Evolutionary conservation across 768 basidiomycete genomes (phyloP).

Genomic region (Vishniacozyma victoriae): DNA sequence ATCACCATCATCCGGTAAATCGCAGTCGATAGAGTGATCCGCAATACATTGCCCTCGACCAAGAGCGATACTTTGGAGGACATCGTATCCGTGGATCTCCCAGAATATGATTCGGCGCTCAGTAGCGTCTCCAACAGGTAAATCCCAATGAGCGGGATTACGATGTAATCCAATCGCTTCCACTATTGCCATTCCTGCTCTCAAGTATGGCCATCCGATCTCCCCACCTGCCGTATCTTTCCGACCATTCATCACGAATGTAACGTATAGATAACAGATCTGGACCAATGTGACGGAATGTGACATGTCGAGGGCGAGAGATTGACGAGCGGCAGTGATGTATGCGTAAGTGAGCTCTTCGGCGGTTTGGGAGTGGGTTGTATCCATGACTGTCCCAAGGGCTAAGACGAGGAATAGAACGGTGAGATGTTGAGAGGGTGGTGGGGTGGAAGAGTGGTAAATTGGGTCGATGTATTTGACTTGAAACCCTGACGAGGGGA

Average conservation of each 20-base stretch:
- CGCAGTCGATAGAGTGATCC: conserved; percentile 11
- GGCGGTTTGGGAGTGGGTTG: conserved; percentile 7
- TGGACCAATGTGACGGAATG: conserved; percentile 17
- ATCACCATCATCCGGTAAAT: conserved; percentile 7
- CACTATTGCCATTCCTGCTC: conserved; percentile 18
- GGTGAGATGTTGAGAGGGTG: conserved; percentile 9
- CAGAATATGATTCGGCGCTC: conserved; percentile 19
- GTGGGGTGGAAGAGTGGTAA: conserved; percentile 1
- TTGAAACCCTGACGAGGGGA: conserved; percentile 9
- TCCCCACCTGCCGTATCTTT: conserved; percentile 11
- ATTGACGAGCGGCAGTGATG: conserved; percentile 10
- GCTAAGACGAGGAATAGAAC: conserved; percentile 11
- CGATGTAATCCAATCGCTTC: conserved; percentile 21
- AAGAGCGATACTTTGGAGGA: conserved; percentile 10
- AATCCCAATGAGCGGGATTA: conserved; percentile 10
- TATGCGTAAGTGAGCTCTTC: conserved; percentile 1
- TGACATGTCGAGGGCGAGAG: conserved; percentile 9
- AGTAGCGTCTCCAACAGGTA: conserved; percentile 2
- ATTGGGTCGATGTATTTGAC: conserved; percentile 5
- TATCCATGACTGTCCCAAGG: conserved; percentile 14
- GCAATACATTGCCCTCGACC: conserved; percentile 17
- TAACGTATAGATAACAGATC: conserved; percentile 11
- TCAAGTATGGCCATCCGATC: conserved; percentile 11
- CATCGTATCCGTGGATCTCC: conserved; percentile 20
- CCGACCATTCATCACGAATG: conserved; percentile 18